Base-by-base conservation (phyloP, 331 rosid genomes). In the Rhamnella rubrinervis region DNA sequence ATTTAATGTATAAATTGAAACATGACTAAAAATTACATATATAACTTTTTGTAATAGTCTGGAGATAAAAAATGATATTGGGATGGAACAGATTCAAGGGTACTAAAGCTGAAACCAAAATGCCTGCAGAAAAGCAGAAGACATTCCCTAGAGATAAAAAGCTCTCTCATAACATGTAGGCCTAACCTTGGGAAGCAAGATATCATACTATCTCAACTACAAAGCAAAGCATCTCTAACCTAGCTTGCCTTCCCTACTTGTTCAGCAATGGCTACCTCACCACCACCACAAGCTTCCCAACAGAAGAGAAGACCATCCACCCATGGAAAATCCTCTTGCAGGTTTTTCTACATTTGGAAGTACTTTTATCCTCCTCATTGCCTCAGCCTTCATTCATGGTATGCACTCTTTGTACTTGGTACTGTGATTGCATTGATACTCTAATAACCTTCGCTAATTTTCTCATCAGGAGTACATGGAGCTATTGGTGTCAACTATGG, bases 401-500 rank as follows among this genome's bases (percentile, higher is more conserved):
- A 72, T 57, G 25, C 41, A 16, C 25, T n/a, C 57, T 52, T 10
- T 67, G 6, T 44, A 44, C 15, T 40, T n/a, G 7, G 7, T 18
- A 39, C 26, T 21, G 39, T n/a, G 11, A 18, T 11, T 23, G 26
- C 12, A 11, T 40, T 17, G 8, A 19, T 50, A 46, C 5, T 23
- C 11, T 20, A 47, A 53, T 21, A 15, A 1, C 55, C 46, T 47
- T 21, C 13, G 8, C 18, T 23, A 25, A 51, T 58, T 57, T 70
- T 44, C 12, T 2, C 16, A 38, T 52, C 56, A 81, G 86, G 63
- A 47, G 87, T 46, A 8, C 59, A 69, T 41, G 89, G 89, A 63
- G 57, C 78, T 2, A 82, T 85, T 35, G 97, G 93, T 38, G 97
- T 88, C 19, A 91, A 91, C 74, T 89, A 85, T 49, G 97, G 97